Percentiles rank a stretch among this genome's conserved stretches.
Evolutionary conservation across 768 basidiomycete genomes (phyloP).

Genomic region (Xanthoconium stramineum): DNA sequence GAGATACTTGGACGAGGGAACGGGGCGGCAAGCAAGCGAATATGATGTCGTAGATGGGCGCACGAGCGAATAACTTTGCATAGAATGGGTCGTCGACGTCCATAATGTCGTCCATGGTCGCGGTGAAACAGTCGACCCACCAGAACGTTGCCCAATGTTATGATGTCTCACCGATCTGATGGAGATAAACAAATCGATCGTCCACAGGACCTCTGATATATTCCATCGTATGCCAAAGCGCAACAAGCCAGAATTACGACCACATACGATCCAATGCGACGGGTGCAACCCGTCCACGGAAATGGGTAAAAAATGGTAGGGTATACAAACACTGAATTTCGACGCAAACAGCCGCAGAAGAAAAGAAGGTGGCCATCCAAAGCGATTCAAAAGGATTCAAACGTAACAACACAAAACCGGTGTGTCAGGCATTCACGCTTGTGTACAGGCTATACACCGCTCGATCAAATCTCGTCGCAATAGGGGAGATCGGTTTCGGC

Average conservation of each 20-base stretch:
- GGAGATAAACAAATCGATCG: no score
- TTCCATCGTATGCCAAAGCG: conserved; percentile 22
- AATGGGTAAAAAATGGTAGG: conserved; percentile 11
- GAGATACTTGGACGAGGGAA: conserved; percentile 22
- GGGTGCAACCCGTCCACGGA: conserved; percentile 4
- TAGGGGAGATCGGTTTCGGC: conserved; percentile 40
- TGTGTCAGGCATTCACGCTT: conserved; percentile 15
- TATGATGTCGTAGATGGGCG: conserved; percentile 23
- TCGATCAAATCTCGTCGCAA: conserved; percentile 41
- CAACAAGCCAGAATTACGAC: conserved; percentile 25
- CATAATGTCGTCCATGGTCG: background rate
- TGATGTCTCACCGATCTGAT: no score
- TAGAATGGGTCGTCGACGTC: background rate
- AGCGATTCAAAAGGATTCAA: conserved; percentile 3
- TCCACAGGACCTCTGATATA: background rate
- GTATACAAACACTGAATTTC: conserved; percentile 22
- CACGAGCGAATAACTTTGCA: conserved; percentile 8
- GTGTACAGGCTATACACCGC: background rate
- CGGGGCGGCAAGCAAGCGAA: conserved; percentile 22
- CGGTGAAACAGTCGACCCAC: no score
- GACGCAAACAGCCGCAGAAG: background rate
- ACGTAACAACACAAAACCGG: conserved; percentile 23
- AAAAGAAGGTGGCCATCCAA: background rate
- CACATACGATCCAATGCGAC: conserved; percentile 19
- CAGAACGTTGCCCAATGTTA: background rate